Percentiles rank a stretch among this genome's conserved stretches.
phyloP scores from a whole-genome alignment of 2,329 filamentous ascomycete genomes.

The Fusarium palustre region DNA sequence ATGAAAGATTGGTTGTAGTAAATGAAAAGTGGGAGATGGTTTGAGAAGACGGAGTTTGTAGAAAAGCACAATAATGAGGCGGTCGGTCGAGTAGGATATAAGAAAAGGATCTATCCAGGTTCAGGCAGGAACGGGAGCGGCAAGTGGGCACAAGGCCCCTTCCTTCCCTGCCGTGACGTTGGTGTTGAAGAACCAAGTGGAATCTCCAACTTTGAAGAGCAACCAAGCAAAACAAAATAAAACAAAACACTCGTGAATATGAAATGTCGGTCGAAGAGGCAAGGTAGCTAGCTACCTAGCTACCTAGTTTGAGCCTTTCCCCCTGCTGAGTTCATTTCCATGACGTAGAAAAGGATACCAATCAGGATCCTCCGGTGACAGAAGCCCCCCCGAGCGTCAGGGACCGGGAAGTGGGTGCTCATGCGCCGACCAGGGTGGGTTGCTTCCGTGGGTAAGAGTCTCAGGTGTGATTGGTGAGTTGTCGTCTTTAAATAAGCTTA shows the following conservation, averaged over 20 bases:
- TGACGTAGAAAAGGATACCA: constrained; percentile 9
- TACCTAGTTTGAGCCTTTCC: constrained; percentile 1
- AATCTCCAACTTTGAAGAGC: background rate
- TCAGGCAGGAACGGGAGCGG: constrained; percentile 2
- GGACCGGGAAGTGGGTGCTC: constrained; percentile 20
- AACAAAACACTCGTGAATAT: background rate
- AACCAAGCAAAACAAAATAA: no score
- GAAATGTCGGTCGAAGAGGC: constrained; percentile 10
- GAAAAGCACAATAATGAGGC: background rate
- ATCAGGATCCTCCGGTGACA: constrained; percentile 34
- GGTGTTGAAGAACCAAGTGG: background rate
- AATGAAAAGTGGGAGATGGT: background rate
- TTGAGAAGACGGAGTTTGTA: background rate
- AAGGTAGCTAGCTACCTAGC: background rate
- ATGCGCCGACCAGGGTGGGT: constrained; percentile 13
- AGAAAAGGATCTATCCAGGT: background rate
- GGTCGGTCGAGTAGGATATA: background rate
- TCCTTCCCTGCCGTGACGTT: background rate
- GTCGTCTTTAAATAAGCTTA: constrained; percentile 28
- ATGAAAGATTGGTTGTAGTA: background rate
- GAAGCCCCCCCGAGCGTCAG: constrained; percentile 3
- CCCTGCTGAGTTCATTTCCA: constrained; percentile 11
- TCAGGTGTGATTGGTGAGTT: constrained; percentile 15
- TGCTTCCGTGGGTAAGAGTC: background rate
- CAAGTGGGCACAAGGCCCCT: constrained; percentile 25